A percentile compares a stretch with the other conserved stretches of the same genome.
Evolutionary conservation across 768 basidiomycete genomes (phyloP).

Genomic region (Tricholoma flavovirens): DNA sequence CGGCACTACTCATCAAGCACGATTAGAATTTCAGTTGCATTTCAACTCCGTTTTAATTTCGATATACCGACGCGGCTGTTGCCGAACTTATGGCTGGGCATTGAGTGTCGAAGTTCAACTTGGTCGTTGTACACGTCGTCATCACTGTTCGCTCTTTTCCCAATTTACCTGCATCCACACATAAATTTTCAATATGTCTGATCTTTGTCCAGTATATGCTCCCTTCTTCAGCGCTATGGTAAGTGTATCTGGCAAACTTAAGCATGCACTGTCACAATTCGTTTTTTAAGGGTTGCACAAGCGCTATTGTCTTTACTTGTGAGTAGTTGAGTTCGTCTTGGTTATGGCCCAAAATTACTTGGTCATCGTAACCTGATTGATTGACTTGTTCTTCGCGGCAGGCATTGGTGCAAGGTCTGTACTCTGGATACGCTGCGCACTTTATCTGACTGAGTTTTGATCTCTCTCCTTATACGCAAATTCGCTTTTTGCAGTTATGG

Average conservation of each 20-base stretch:
- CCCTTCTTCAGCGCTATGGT: constrained; percentile 99
- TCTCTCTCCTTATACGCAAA: constrained; percentile 4
- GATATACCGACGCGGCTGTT: constrained; percentile 10
- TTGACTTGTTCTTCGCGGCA: constrained; percentile 22
- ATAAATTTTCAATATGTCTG: constrained; percentile 47
- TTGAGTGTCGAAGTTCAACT: constrained; percentile 6
- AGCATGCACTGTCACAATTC: background rate
- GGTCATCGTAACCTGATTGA: constrained; percentile 4
- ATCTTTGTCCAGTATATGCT: constrained; percentile 90
- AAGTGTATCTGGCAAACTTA: constrained; percentile 21
- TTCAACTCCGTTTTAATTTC: background rate
- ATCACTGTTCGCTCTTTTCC: constrained; percentile 9
- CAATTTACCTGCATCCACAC: constrained; percentile 9
- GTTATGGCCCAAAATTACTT: background rate
- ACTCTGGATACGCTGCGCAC: constrained; percentile 4
- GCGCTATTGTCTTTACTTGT: constrained; percentile 98
- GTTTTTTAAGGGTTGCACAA: constrained; percentile 78
- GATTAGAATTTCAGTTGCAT: no score
- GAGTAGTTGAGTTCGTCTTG: constrained; percentile 28
- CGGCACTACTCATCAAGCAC: no score
- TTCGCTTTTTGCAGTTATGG: constrained; percentile 72
- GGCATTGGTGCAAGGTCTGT: constrained; percentile 83
- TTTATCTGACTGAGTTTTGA: constrained; percentile 6
- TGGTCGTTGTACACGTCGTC: constrained; percentile 14
- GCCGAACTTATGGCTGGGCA: constrained; percentile 6